Conservation (phyloP, 108 stramenopile species). For the Aureococcus anophagefferens region DNA sequence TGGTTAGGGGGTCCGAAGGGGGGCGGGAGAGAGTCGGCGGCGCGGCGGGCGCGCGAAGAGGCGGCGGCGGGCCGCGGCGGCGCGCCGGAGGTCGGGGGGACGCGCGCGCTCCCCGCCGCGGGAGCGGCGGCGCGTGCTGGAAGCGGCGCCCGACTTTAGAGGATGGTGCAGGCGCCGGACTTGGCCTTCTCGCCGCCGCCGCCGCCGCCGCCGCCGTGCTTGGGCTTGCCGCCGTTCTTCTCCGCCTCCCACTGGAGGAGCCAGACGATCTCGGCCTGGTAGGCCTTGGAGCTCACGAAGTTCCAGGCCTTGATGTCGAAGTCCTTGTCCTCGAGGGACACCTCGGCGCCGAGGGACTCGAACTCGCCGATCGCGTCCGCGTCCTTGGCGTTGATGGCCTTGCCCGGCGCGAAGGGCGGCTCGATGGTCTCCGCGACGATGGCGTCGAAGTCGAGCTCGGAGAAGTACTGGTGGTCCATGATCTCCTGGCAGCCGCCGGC, state of each 20-base stretch:
- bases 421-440: constrained; percentile 54
- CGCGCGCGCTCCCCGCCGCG: no score
- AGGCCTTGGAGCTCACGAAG: neutral
- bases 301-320: neutral
- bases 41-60: no score
- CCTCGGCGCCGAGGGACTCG: neutral
- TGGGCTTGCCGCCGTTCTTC: no score
- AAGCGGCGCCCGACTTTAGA: no score
- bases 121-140: no score
- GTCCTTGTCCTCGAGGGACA: neutral
- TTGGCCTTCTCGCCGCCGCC: no score
- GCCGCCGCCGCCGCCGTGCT: no score
- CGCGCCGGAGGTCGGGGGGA: no score
- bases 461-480: constrained; percentile 84
- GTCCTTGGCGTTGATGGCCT: constrained; percentile 73
- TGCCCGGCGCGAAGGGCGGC: constrained; percentile 76
- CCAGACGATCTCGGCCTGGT: neutral
- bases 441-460: constrained; percentile 65
- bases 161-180: no score
- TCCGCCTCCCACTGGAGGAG: neutral
- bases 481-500: constrained; percentile 70
- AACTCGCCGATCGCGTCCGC: constrained; percentile 30
- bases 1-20: no score
- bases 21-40: no score
- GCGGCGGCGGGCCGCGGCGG: no score